phyloP scores from a whole-genome alignment of 345 rosid genomes.

The Syzygium jambos region DNA sequence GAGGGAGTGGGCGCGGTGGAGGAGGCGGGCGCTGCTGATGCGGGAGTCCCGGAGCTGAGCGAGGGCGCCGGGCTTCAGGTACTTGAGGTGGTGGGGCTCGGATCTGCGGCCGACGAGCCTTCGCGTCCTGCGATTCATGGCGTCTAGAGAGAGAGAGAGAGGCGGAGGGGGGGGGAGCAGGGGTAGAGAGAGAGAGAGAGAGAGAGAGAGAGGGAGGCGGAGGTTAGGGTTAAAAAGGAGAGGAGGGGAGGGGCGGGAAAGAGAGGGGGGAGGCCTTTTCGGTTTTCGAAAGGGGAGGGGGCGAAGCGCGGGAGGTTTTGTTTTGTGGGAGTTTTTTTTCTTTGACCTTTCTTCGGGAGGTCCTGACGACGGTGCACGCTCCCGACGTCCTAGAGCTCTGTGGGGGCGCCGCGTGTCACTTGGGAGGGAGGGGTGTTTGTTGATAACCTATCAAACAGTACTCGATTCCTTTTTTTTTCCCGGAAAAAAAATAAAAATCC shows the following conservation, averaged over 20 bases:
- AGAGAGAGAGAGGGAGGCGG: neutral
- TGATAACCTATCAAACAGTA: too few relatives aligned
- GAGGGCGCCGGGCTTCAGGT: constrained; percentile 45
- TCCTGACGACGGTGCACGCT: neutral
- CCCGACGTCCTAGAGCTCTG: neutral
- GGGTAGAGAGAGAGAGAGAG: neutral
- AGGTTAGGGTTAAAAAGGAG: too few relatives aligned
- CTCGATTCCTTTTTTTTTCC: too few relatives aligned
- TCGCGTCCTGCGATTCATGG: neutral
- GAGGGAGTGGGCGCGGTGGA: constrained; percentile 19
- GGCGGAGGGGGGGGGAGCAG: neutral
- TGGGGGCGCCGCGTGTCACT: too few relatives aligned
- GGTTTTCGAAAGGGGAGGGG: neutral
- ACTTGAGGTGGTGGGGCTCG: constrained; percentile 28
- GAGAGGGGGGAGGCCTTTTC: neutral
- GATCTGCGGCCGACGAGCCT: neutral
- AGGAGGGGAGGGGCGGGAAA: neutral
- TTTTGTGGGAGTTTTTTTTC: too few relatives aligned
- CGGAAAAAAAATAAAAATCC: too few relatives aligned
- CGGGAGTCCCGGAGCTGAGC: constrained; percentile 43
- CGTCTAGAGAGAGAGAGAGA: neutral
- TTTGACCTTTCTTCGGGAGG: neutral
- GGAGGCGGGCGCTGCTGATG: constrained; percentile 37
- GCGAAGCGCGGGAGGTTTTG: neutral
- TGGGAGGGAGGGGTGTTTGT: too few relatives aligned